Percentiles rank a stretch among this genome's conserved stretches.
These are phyloP conservation scores for Phytophthora pseudosyringae DNA, from an alignment of 352 stramenopile genomes.

Conservation along the genomic window DNA sequence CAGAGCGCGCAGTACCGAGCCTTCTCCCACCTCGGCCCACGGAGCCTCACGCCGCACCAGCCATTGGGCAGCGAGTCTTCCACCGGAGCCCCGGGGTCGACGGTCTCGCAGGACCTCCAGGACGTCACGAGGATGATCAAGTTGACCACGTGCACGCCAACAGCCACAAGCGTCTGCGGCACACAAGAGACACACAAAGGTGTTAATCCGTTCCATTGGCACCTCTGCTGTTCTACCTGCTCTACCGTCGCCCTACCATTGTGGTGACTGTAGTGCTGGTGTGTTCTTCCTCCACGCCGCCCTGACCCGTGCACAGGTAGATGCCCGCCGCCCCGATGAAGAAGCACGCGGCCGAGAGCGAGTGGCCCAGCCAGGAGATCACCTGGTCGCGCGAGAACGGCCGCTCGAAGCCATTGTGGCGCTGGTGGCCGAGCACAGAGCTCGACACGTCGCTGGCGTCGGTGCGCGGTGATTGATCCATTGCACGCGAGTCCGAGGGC, in stretches of 20 bases:
- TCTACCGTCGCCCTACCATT: constrained; percentile 23
- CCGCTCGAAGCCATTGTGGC: constrained; percentile 70
- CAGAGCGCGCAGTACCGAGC: constrained; percentile 83
- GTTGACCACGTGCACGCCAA: constrained; percentile 59
- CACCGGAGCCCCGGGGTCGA: constrained; percentile 60
- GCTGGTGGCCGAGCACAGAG: constrained; percentile 46
- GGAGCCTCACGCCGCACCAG: constrained; percentile 77
- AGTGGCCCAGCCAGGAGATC: constrained; percentile 74
- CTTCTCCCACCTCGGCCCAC: constrained; percentile 80
- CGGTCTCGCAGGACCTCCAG: constrained; percentile 77
- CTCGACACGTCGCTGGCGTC: constrained; percentile 16
- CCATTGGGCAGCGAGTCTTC: constrained; percentile 47
- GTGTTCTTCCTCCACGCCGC: constrained; percentile 26
- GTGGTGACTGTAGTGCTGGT: constrained; percentile 23
- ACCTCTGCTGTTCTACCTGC: neutral
- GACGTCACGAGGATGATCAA: constrained; percentile 56
- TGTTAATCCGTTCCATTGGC: neutral
- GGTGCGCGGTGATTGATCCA: constrained; percentile 21
- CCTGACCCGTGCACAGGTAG: constrained; percentile 25
- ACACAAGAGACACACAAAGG: neutral
- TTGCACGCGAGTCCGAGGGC: constrained; percentile 12
- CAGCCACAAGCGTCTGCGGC: constrained; percentile 54
- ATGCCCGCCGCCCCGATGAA: constrained; percentile 51
- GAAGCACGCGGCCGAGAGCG: constrained; percentile 68
- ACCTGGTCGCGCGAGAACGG: constrained; percentile 84